These are phyloP conservation scores for Cylindrotheca closterium DNA, from an alignment of 108 stramenopile genomes.

Conservation along the genomic window DNA sequence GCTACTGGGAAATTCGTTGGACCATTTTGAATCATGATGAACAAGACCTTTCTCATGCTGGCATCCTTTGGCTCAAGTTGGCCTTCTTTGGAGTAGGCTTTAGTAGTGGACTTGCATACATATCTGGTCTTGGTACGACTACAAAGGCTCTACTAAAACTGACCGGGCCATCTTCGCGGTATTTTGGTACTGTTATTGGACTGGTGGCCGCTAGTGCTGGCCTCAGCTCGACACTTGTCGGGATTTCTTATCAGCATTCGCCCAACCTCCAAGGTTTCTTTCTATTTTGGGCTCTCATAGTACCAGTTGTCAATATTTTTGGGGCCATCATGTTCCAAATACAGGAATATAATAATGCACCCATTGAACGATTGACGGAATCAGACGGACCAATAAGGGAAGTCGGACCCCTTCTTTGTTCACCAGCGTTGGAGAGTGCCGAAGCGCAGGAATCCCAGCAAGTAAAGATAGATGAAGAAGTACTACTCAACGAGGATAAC, in stretches of 20 bases:
- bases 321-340: constrained; percentile 14
- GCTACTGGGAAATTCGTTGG: constrained; percentile 23
- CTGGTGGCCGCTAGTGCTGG: constrained; percentile 26
- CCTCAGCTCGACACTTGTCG: constrained; percentile 24
- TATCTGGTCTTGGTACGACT: constrained; percentile 27
- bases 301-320: constrained; percentile 10
- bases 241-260: constrained; percentile 17
- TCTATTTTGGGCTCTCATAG: constrained; percentile 31
- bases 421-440: neutral
- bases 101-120: constrained; percentile 32
- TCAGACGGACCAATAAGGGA: too few relatives aligned
- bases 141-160: neutral
- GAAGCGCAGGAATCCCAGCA: too few relatives aligned
- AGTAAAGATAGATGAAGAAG: too few relatives aligned
- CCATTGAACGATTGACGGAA: neutral
- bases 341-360: neutral
- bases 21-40: neutral
- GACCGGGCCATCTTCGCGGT: constrained; percentile 12
- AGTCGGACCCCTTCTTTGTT: neutral
- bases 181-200: constrained; percentile 13
- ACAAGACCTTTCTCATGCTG: neutral
- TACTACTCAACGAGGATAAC: too few relatives aligned
- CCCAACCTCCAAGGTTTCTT: constrained; percentile 14
- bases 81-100: constrained; percentile 32
- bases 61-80: constrained; percentile 6